These are phyloP conservation scores for Wickerhamomyces sp. DNA, from an alignment of 1,139 yeast genomes.

Conservation along the genomic window DNA sequence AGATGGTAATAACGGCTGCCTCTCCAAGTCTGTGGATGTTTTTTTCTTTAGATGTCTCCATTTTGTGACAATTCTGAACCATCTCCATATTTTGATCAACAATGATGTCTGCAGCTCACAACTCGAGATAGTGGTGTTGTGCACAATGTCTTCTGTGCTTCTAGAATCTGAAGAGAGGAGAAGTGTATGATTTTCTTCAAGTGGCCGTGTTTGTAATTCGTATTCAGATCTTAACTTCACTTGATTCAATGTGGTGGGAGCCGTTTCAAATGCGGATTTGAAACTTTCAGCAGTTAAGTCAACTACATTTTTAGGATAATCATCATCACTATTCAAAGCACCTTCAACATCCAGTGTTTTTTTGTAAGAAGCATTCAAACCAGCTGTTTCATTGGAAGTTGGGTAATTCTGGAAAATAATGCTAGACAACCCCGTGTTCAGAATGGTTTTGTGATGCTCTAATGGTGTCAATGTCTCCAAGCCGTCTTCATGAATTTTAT, in stretches of 20 bases:
- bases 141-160: too few relatives aligned
- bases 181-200: conserved; percentile 2
- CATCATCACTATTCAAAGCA: background rate
- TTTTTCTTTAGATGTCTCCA: too few relatives aligned
- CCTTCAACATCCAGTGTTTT: background rate
- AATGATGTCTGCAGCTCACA: too few relatives aligned
- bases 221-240: conserved; percentile 5
- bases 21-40: conserved; percentile 17
- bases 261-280: conserved; percentile 10
- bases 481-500: background rate
- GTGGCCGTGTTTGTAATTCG: conserved; percentile 6
- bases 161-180: too few relatives aligned
- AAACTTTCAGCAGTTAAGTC: conserved; percentile 4
- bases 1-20: conserved; percentile 17
- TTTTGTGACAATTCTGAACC: conserved; percentile 1
- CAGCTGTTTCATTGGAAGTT: background rate
- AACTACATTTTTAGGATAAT: background rate
- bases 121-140: background rate
- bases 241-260: too few relatives aligned
- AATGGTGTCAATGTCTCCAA: background rate
- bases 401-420: background rate
- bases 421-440: background rate
- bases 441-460: background rate
- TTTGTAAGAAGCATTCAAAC: background rate
- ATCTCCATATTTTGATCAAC: background rate